These are phyloP conservation scores for Fusarium nisikadoi DNA, from an alignment of 2,329 filamentous ascomycete species.

Conservation along the genomic window DNA sequence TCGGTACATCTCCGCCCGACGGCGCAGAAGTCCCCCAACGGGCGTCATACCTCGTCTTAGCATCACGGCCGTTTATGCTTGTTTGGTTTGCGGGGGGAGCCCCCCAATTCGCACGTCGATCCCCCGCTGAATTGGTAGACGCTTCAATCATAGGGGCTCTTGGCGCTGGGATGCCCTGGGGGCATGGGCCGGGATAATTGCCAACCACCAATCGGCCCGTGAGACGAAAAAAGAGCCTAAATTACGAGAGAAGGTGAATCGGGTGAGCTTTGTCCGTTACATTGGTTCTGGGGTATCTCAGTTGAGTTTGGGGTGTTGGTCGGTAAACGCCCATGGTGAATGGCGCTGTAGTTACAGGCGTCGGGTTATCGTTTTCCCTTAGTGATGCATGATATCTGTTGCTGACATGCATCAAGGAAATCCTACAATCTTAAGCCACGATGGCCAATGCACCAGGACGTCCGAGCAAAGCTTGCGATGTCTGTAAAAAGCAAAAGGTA, in stretches of 20 bases:
- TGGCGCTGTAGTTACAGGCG: background rate
- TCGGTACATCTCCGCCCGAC: conserved; percentile 29
- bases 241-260: rapidly evolving
- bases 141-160: conserved; percentile 33
- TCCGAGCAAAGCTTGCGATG: conserved; percentile 24
- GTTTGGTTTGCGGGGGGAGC: conserved; percentile 13
- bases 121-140: conserved; percentile 32
- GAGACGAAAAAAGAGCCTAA: background rate
- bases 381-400: background rate
- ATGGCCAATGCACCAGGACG: conserved; percentile 13
- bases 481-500: conserved; percentile 37
- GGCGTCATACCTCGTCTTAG: conserved; percentile 6
- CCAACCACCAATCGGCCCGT: conserved; percentile 18
- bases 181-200: conserved; percentile 16
- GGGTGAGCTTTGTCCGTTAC: background rate
- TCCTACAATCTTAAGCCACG: rapidly evolving
- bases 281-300: background rate
- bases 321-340: background rate
- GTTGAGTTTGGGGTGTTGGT: background rate
- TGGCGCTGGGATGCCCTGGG: conserved; percentile 1
- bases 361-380: background rate
- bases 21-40: background rate
- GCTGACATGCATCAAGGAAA: background rate
- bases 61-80: conserved; percentile 2
- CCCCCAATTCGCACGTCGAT: conserved; percentile 23